Base-by-base conservation (phyloP, 768 basidiomycete species). In the Sarcodon sp. region DNA sequence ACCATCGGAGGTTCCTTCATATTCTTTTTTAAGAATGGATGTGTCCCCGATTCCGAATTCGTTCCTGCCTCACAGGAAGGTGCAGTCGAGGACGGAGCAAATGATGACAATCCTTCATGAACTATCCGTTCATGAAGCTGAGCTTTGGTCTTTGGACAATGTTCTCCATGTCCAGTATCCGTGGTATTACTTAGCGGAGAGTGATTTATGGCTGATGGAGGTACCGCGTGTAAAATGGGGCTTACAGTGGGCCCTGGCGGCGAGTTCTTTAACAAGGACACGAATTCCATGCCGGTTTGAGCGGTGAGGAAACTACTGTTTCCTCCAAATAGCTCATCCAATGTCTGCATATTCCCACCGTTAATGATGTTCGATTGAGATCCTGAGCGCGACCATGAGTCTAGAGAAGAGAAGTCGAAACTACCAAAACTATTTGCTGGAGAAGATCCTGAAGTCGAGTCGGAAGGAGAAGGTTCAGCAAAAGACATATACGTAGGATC, bases 401-500 rank as follows among this genome's bases (percentile, higher is more conserved):
- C 39, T 15, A 66, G 56, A 0, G 61, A 57, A 16, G 43, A 53
- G 54, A 68, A 63, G 51, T 70, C 67, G 9, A 66, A 51, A 7
- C 58, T 45, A 13, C 61, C 27, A 8, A 41, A 16, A 8, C 16
- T 57, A 15, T 51, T 56, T 15, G 53, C 43, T 44, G 43, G 52
- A 49, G 46, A 45, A 35, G 31, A 55, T 10, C 18, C 15, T 51
- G 54, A 6, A 48, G 54, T 45, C 35, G 52, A 51, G 47, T 63
- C 62, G 27, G 50, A 50, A 35, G 55, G 54, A 16, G 53, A 58
- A 8, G 69, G 64, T 47, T 69, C 69, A 7, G 80, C 75, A 59
- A 83, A 83, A n/a, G 87, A 86, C 69, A 85, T 87, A 69, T 83
- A 89, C 65, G 80, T 72, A 1, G 88, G 87, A 53, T 89, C 89